Base-by-base conservation (phyloP, 1,139 yeast genomes). In the Yamadazyma taylorii region DNA sequence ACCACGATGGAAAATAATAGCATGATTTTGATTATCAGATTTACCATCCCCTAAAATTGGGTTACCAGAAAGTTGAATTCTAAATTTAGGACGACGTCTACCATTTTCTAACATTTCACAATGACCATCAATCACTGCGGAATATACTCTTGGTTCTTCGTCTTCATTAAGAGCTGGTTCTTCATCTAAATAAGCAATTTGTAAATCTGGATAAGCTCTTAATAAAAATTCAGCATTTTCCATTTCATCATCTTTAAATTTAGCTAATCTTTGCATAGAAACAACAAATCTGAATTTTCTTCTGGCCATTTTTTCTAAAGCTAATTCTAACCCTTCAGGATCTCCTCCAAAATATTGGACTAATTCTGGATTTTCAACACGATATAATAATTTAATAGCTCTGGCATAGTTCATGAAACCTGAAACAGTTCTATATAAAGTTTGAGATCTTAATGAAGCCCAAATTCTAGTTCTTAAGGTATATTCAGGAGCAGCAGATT, bases 11-110 rank as follows among this genome's bases (percentile, higher is more conserved):
- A 92, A 92, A 61, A 92, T 88, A 54, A 92, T 69, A 47, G 97
- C 89, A 69, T 90, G 97, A 69, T 92, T 92, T 72, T 92, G 98
- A 69, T 92, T 92, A 79, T 92, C 98, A 58, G 97, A 87, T 69
- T 92, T 92, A 82, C 98, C 98, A 66, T 92, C 98, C 79, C 98
- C 98, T 61, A 92, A 78, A 66, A 92, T 92, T 60, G 98, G 97
- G 68, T 92, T 92, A 75, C 98, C 98, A 53, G 97, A 89, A 55
- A 92, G 78, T 76, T 90, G 97, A 51, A 92, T 83, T 78, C 98
- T 85, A 69, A 89, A 92, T 67, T 90, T 90, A 50, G 98, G 98
- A 69, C 97, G 90, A 74, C 98, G 89, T 68, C 96, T 85, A 56
- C 97, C 98, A 61, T 92, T 89, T 67, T 90, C 97, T 78, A 92